phyloP scores from a whole-genome alignment of 495 filamentous ascomycete species.

The Articulospora tetracladia region DNA sequence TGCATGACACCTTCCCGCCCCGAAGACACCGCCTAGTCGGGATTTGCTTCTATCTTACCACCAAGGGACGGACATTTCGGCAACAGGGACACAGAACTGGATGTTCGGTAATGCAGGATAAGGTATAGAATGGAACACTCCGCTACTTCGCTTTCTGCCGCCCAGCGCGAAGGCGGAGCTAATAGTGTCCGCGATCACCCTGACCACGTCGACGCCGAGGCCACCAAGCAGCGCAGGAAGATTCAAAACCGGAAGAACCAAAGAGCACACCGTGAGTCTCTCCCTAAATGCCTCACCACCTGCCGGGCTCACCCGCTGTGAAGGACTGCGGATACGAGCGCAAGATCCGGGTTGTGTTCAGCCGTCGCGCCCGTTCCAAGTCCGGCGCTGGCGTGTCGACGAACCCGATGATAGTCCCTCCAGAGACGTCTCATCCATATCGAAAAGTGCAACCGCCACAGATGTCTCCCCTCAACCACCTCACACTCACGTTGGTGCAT shows the following conservation, averaged over 20 bases:
- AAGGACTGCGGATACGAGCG: neutral
- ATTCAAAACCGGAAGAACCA: neutral
- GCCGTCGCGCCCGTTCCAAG: neutral
- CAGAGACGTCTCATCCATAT: neutral
- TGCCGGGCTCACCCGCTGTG: neutral
- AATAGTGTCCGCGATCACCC: too few species aligned
- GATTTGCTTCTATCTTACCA: too few species aligned
- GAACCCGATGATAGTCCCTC: neutral
- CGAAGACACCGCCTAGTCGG: too few species aligned
- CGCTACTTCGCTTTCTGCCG: too few species aligned
- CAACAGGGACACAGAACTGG: too few species aligned
- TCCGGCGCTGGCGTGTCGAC: neutral
- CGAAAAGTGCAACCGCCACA: neutral
- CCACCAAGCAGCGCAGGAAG: neutral
- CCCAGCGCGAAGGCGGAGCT: too few species aligned
- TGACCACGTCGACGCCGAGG: neutral
- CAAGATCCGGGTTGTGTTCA: neutral
- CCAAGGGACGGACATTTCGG: too few species aligned
- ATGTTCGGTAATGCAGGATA: too few species aligned
- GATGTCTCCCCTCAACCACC: neutral
- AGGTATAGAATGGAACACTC: too few species aligned
- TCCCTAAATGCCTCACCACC: neutral
- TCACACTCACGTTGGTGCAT: neutral
- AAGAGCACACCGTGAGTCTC: neutral
- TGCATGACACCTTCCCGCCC: too few species aligned